phyloP scores from a whole-genome alignment of 352 stramenopile species.

The Pythium periplocum region DNA sequence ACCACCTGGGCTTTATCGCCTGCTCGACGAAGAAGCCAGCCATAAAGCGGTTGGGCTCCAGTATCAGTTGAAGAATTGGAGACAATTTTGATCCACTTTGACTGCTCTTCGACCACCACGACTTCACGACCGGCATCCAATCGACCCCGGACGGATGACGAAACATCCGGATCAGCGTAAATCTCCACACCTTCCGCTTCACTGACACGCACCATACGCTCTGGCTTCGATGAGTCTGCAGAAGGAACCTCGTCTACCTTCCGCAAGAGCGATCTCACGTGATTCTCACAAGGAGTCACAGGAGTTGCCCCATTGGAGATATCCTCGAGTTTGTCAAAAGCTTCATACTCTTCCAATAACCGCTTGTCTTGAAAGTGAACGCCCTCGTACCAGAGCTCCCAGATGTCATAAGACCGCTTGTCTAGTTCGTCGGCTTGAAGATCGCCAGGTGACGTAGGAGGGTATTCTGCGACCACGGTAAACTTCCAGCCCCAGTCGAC shows the following conservation, averaged over 20 bases:
- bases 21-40: conserved; percentile 27
- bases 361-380: conserved; percentile 35
- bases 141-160: too few relatives aligned
- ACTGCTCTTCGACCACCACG: too few relatives aligned
- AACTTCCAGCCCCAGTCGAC: conserved; percentile 89
- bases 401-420: conserved; percentile 53
- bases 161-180: conserved; percentile 4
- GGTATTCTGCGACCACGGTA: conserved; percentile 60
- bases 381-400: conserved; percentile 67
- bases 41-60: conserved; percentile 1
- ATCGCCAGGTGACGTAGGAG: conserved; percentile 30
- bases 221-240: too few relatives aligned
- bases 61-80: too few relatives aligned
- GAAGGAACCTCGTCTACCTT: too few relatives aligned
- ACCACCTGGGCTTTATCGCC: conserved; percentile 25
- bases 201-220: too few relatives aligned
- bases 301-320: too few relatives aligned
- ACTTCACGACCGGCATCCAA: too few relatives aligned
- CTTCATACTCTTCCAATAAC: conserved; percentile 42
- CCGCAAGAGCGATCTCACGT: too few relatives aligned
- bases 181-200: conserved; percentile 11
- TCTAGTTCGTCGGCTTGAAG: conserved; percentile 54
- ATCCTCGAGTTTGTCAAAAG: conserved; percentile 18
- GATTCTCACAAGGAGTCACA: too few relatives aligned
- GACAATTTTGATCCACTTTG: too few relatives aligned